phyloP scores from a whole-genome alignment of 139 green algal species.

The Deuterostichococcus epilithicus region DNA sequence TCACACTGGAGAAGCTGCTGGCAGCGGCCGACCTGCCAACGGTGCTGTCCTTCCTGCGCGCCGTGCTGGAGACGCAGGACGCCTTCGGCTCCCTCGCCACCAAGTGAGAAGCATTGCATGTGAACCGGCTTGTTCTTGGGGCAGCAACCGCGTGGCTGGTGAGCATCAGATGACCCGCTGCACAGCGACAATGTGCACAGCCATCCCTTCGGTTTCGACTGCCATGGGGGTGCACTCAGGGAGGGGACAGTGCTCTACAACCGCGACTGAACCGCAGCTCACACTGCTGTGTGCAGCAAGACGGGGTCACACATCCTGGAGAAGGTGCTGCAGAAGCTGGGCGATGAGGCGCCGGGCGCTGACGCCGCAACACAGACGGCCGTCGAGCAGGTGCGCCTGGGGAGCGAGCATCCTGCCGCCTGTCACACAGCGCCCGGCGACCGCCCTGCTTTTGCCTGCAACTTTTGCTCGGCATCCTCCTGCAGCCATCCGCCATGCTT shows the following conservation, averaged over 20 bases:
- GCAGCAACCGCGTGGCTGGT: too few species aligned
- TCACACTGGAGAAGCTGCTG: constrained; percentile 65
- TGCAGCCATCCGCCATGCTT: too few species aligned
- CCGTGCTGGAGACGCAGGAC: constrained; percentile 11
- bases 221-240: too few species aligned
- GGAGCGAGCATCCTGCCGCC: constrained; percentile 15
- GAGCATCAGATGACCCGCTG: too few species aligned
- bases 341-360: constrained; percentile 1
- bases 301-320: constrained; percentile 76
- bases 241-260: too few species aligned
- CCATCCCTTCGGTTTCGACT: too few species aligned
- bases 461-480: too few species aligned
- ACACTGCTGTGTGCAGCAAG: constrained; percentile 44
- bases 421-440: too few species aligned
- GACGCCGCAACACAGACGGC: constrained; percentile 6
- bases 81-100: background rate
- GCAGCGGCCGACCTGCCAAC: constrained; percentile 16
- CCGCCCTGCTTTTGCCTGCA: too few species aligned
- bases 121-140: too few species aligned
- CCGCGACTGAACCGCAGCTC: background rate
- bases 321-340: constrained; percentile 29
- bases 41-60: constrained; percentile 20
- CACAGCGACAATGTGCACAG: too few species aligned
- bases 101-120: constrained; percentile 2
- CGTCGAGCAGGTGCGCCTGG: background rate